Percentiles rank a stretch among this genome's conserved stretches.
These are phyloP conservation scores for Penstemon newberryi DNA, from an alignment of 257 asterid species.

Conservation along the genomic window DNA sequence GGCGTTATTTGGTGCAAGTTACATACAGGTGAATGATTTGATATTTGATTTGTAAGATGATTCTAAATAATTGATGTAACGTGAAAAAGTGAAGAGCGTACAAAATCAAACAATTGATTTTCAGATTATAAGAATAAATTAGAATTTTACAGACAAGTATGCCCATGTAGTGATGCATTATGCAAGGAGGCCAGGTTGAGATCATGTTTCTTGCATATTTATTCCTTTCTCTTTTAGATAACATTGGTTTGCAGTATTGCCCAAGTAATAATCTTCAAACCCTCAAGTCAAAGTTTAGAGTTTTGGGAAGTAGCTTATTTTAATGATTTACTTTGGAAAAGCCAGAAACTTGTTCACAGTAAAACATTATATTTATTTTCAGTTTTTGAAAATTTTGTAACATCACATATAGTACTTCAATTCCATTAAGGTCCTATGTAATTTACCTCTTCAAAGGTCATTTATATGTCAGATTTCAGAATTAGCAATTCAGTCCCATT, in stretches of 20 bases:
- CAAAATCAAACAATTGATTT: background rate
- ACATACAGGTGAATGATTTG: constrained; percentile 75
- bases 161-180: constrained; percentile 8
- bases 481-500: background rate
- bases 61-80: background rate
- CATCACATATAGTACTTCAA: background rate
- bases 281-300: background rate
- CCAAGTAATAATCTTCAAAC: constrained; percentile 17
- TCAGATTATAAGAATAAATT: background rate
- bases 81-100: constrained; percentile 4
- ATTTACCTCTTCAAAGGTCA: constrained; percentile 5
- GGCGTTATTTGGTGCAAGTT: constrained; percentile 84
- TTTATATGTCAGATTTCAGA: constrained; percentile 1
- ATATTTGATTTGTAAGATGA: constrained; percentile 13
- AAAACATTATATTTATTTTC: background rate
- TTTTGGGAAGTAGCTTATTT: constrained; percentile 2
- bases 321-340: background rate
- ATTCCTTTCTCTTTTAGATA: background rate
- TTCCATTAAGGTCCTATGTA: background rate
- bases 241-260: constrained; percentile 9
- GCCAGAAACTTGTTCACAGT: background rate
- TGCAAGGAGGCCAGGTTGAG: constrained; percentile 2
- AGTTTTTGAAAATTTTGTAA: background rate
- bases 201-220: background rate
- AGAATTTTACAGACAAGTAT: constrained; percentile 1